Conservation (phyloP, 352 stramenopile genomes). For the Paralagenidium karlingii region DNA sequence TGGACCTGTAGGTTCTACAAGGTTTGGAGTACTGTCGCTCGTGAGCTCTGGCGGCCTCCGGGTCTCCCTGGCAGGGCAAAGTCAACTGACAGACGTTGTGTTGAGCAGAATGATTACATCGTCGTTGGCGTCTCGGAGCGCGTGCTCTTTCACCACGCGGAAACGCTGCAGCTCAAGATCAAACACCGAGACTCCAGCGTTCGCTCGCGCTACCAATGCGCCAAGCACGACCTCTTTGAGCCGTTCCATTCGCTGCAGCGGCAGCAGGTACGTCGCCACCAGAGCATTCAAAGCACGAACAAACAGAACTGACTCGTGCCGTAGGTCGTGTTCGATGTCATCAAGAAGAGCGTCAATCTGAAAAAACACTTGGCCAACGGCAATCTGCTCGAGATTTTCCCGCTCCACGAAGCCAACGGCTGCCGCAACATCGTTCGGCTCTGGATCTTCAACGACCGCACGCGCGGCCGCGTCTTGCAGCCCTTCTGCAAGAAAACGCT, state of each 20-base stretch:
- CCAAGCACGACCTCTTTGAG: constrained; percentile 34
- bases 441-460: constrained; percentile 31
- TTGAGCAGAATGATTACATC: constrained; percentile 31
- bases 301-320: not conserved
- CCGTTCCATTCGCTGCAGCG: constrained; percentile 59
- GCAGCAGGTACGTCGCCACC: no score
- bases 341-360: constrained; percentile 58
- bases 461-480: constrained; percentile 27
- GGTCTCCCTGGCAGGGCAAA: constrained; percentile 4
- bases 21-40: no score
- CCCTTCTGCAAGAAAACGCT: constrained; percentile 31
- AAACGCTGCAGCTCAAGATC: constrained; percentile 53
- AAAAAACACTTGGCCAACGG: constrained; percentile 34
- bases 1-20: not conserved
- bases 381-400: constrained; percentile 51
- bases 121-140: constrained; percentile 38
- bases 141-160: constrained; percentile 43
- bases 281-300: constrained; percentile 1
- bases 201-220: constrained; percentile 35
- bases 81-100: not conserved
- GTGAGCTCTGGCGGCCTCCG: no score
- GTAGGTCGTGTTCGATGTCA: constrained; percentile 61
- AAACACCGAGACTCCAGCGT: constrained; percentile 49
- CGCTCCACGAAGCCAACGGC: constrained; percentile 42
- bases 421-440: constrained; percentile 49